Conservation (phyloP, 1,284 basidiomycete species). For the Tausonia pullulans region DNA sequence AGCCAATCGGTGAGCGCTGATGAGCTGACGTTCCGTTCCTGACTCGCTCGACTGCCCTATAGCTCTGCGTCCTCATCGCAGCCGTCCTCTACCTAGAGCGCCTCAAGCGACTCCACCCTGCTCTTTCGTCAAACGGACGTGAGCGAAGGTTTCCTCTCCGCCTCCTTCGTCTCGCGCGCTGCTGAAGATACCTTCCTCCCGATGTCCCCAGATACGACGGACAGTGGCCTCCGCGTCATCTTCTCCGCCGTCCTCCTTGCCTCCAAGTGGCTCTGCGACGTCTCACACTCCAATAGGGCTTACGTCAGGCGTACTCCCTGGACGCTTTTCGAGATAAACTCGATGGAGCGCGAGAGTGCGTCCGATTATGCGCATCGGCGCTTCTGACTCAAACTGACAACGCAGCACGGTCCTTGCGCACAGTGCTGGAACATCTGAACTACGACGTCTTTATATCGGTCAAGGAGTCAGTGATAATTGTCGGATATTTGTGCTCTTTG, state of each 20-base stretch:
- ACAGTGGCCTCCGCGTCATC: slow-evolving; percentile 3
- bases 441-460: too few species aligned
- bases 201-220: neutral
- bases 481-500: too few species aligned
- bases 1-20: neutral
- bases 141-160: neutral
- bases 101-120: neutral
- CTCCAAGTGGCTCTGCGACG: slow-evolving; percentile 1
- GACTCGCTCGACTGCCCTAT: neutral
- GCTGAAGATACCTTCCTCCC: neutral
- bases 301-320: slow-evolving; percentile 1
- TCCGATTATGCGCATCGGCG: too few species aligned
- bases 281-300: slow-evolving; percentile 3
- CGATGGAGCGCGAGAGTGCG: slow-evolving; percentile 9
- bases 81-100: slow-evolving; percentile 6
- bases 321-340: slow-evolving; percentile 2
- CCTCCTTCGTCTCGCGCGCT: neutral
- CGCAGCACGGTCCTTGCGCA: too few species aligned
- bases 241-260: slow-evolving; percentile 6
- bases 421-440: too few species aligned
- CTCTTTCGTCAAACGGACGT: slow-evolving; percentile 1
- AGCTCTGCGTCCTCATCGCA: slow-evolving; percentile 7
- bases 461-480: too few species aligned
- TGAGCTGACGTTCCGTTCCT: neutral
- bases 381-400: too few species aligned